These are phyloP conservation scores for Russula virescens DNA, from an alignment of 768 basidiomycete genomes.

Conservation along the genomic window DNA sequence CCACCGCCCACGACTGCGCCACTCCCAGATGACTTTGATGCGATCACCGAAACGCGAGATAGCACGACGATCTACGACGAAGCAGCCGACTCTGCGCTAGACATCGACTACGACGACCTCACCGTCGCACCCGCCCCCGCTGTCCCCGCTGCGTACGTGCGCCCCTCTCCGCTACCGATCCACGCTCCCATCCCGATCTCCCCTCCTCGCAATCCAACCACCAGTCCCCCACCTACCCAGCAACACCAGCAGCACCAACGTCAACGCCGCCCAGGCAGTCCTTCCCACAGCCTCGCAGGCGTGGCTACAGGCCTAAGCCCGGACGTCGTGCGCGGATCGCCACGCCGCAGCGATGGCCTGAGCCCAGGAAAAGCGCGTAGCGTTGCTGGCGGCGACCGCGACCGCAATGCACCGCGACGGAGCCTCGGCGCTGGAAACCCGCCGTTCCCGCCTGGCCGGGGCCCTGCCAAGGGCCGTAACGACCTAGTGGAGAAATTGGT, in stretches of 20 bases:
- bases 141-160: background rate
- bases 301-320: background rate
- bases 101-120: constrained; percentile 21
- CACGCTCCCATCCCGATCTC: constrained; percentile 1
- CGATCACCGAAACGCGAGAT: constrained; percentile 27
- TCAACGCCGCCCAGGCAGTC: constrained; percentile 15
- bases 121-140: constrained; percentile 13
- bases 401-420: background rate
- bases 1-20: constrained; percentile 38
- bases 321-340: background rate
- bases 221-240: background rate
- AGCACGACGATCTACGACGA: constrained; percentile 21
- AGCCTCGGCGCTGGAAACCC: constrained; percentile 11
- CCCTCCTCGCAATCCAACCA: background rate
- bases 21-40: constrained; percentile 40
- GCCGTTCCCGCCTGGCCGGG: constrained; percentile 2
- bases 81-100: constrained; percentile 17
- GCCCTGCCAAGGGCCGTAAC: constrained; percentile 24
- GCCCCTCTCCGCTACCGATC: background rate
- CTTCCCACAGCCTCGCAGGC: constrained; percentile 16
- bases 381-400: constrained; percentile 13
- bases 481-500: constrained; percentile 33
- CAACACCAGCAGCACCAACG: background rate
- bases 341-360: background rate
- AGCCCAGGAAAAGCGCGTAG: constrained; percentile 20